Conservation (phyloP, 345 rosid genomes). For the Eucalyptus marginata region DNA sequence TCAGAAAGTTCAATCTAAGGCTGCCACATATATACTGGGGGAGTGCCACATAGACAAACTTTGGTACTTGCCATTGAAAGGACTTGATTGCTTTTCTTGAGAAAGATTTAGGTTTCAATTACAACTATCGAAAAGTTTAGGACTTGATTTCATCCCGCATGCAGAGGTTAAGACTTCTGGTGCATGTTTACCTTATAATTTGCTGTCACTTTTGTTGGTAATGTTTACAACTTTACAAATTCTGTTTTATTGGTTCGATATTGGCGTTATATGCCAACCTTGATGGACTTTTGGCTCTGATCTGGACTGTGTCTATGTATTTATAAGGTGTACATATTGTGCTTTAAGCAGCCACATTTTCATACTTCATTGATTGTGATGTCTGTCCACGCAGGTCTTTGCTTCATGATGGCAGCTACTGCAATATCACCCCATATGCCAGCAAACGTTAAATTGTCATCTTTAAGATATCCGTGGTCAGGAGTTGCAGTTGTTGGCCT, state of each 20-base stretch:
- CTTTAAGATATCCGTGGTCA: conserved; percentile 7
- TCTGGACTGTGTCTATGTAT: background rate
- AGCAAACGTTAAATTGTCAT: background rate
- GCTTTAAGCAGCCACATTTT: background rate
- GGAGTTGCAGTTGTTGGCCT: conserved; percentile 3
- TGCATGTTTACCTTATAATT: background rate
- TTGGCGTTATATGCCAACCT: background rate
- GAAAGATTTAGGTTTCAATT: background rate
- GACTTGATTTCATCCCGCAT: background rate
- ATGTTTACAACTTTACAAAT: background rate
- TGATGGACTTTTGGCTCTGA: background rate
- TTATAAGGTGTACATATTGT: background rate
- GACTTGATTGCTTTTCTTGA: background rate
- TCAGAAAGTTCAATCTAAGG: background rate
- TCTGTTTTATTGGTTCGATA: background rate
- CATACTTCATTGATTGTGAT: background rate
- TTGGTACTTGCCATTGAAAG: background rate
- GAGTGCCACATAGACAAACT: background rate
- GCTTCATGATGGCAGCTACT: conserved; percentile 21
- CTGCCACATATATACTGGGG: background rate
- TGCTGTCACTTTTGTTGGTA: background rate
- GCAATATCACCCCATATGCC: conserved; percentile 10
- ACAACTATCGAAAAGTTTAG: background rate
- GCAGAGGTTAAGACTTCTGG: background rate
- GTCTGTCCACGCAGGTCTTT: background rate